phyloP scores from a whole-genome alignment of 2,329 filamentous ascomycete species.

The Fusarium camptoceras region DNA sequence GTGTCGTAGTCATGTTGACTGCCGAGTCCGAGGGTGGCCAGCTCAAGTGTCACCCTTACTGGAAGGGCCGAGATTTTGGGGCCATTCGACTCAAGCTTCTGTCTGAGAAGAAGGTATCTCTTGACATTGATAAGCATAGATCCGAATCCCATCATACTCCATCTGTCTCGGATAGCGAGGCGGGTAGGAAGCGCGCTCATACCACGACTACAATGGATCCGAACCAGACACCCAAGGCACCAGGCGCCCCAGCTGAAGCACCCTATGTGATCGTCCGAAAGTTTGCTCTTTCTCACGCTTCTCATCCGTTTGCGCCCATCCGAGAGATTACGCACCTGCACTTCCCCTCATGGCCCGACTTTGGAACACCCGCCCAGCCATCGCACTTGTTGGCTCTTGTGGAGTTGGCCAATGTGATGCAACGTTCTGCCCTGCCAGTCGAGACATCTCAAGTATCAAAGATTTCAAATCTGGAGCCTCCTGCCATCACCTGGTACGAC shows the following conservation, averaged over 20 bases:
- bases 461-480: slow-evolving; percentile 45
- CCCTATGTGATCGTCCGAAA: slow-evolving; percentile 87
- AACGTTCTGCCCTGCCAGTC: slow-evolving; percentile 64
- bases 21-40: slow-evolving; percentile 94
- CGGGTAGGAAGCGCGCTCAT: slow-evolving; percentile 64
- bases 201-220: slow-evolving; percentile 61
- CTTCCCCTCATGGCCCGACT: slow-evolving; percentile 97
- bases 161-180: slow-evolving; percentile 50
- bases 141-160: slow-evolving; percentile 51
- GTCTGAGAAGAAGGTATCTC: slow-evolving; percentile 83
- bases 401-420: slow-evolving; percentile 86
- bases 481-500: slow-evolving; percentile 61
- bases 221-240: slow-evolving; percentile 47
- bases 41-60: slow-evolving; percentile 95
- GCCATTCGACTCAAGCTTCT: slow-evolving; percentile 78
- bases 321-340: slow-evolving; percentile 95
- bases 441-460: slow-evolving; percentile 56
- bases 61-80: slow-evolving; percentile 84
- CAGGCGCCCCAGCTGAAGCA: slow-evolving; percentile 61
- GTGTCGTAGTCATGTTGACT: slow-evolving; percentile 96
- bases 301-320: slow-evolving; percentile 84
- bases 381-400: slow-evolving; percentile 87
- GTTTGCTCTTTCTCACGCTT: slow-evolving; percentile 82
- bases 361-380: slow-evolving; percentile 90
- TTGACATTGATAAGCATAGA: slow-evolving; percentile 73